Evolutionary conservation across 257 asterid species (phyloP), one percentile per base, ranked within the genome.

Genomic region (Haberlea rhodopensis): DNA sequence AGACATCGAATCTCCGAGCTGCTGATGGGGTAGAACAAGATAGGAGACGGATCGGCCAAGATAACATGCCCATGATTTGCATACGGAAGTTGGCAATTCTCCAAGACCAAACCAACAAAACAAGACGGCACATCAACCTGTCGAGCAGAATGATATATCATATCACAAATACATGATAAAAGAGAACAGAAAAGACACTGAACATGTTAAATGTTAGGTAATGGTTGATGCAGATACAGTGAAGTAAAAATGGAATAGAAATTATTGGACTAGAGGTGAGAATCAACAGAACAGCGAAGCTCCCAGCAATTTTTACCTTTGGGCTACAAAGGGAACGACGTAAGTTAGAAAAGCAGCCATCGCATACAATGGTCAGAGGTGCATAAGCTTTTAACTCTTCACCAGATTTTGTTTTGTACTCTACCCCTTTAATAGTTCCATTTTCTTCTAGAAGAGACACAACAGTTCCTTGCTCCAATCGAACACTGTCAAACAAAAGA

Each of bases 81-180:
- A 45, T 46, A 60, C 27, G 79, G 79, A 54, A 75, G 76, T 56
- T 74, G 60, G 57, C 85, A 80, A 34, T 74, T 72, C 70, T 80
- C 80, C 3, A 80, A 76, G 51, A 80, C 69, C 72, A 80, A 67
- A 49, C 82, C 85, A 5, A 77, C 85, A 24, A 74, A 77, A 62
- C 82, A 80, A 37, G 85, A 80, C 2, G 82, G 85, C 55, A 70
- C 75, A 6, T 80, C 85, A 4, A 82, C 84, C 87, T 82, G 71
- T 65, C 43, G 23, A 55, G 24, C 54, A 62, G 6, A 58, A 26
- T 6, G 65, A 5, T 4, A 28, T 16, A 62, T 51, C 53, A 58
- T 26, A 34, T 34, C 25, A 8, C 22, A 51, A 21, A 32, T 27
- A 9, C 1, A 2, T 4, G 9, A 8, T 1, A 45, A 27, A 40